Evolutionary conservation across 345 rosid genomes (phyloP), one percentile per base, ranked within the genome.

Genomic region (Capsella bursapastoris): DNA sequence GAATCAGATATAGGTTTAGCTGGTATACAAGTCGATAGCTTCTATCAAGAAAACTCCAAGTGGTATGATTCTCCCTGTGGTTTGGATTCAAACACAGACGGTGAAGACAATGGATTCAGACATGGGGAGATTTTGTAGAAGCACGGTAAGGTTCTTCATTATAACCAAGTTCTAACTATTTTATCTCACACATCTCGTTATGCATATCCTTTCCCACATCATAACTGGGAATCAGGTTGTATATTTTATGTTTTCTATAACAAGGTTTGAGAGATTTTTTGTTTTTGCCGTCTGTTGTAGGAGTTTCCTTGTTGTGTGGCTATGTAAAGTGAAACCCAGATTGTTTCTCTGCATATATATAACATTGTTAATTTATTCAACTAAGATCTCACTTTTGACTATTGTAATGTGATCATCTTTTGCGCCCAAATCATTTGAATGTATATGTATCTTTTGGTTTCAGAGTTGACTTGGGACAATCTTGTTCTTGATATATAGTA

Each of bases 41-140:
- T 95, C 84, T 95, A 92, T 79, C 99, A 87, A 64, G 99, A 95
- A 40, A 90, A 88, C 81, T 70, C 92, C 25, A 95, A 95, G 65
- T 95, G 98, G 98, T 92, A 86, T 70, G 99, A 95, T 79, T 90
- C 96, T 82, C 99, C 99, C 77, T 90, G 98, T 73, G 97, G 86
- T 51, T 81, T 94, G 82, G 98, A 91, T 83, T 77, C 93, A 45
- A 77, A 86, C 80, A 83, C 90, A 14, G 97, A 94, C 71, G 88
- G 92, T 60, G 97, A 87, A 76, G 97, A 92, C 74, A 82, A 79
- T 84, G 97, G 86, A 79, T 92, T 89, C 85, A 81, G 90, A 81
- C 92, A 87, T 38, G 92, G 88, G 62, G 93, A 87, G 86, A 89
- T 87, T 83, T 84, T 85, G 70, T 91, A 87, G 73, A 79, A 71